Evolutionary conservation across 2,329 filamentous ascomycete genomes (phyloP).

Genomic region (Amauroascus verrucosus): DNA sequence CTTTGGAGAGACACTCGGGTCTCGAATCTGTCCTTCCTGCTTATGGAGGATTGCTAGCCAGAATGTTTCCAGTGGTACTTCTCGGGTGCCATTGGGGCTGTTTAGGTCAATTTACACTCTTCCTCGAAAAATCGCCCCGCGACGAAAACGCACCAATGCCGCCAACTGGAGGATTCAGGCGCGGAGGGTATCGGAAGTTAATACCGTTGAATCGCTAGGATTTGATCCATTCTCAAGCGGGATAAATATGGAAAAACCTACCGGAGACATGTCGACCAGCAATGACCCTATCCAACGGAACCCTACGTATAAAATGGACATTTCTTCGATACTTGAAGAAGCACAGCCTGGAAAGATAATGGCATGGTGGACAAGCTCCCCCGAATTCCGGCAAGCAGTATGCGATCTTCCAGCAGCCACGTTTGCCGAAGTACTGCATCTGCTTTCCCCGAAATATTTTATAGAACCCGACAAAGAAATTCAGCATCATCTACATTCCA

Average conservation of each 20-base stretch:
- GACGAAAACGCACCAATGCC: neutral
- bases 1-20: conserved; percentile 23
- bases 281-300: neutral
- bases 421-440: conserved; percentile 54
- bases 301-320: conserved; percentile 12
- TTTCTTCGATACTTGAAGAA: conserved; percentile 22
- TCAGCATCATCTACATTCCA: conserved; percentile 42
- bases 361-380: conserved; percentile 26
- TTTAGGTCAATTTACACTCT: conserved; percentile 5
- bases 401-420: conserved; percentile 41
- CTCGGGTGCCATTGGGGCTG: neutral
- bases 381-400: conserved; percentile 23
- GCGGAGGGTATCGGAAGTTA: neutral
- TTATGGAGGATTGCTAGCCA: conserved; percentile 15
- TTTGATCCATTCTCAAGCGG: neutral
- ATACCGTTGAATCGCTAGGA: too few relatives aligned
- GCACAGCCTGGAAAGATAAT: conserved; percentile 35
- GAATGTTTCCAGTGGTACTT: conserved; percentile 5
- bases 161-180: conserved; percentile 6
- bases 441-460: conserved; percentile 50
- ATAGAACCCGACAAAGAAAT: conserved; percentile 39
- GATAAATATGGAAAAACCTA: neutral
- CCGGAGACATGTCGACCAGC: neutral
- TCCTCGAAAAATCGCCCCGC: conserved; percentile 4
- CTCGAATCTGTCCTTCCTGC: conserved; percentile 22